Conservation (phyloP, 1,284 basidiomycete genomes). For the Inonotus obliquus region DNA sequence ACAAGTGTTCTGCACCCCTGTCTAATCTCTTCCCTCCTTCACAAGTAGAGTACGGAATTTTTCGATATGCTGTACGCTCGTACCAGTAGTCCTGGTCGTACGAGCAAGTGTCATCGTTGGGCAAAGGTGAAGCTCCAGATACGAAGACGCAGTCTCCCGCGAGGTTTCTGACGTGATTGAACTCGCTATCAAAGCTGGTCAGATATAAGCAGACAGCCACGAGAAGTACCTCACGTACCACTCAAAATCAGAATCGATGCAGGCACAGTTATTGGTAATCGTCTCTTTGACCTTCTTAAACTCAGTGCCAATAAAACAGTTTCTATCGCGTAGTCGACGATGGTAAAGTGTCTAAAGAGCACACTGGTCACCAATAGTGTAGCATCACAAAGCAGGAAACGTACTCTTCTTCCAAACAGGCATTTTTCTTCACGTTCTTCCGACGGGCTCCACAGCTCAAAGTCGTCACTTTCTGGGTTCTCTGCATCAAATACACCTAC, state of each 20-base stretch:
- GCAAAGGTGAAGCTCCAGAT: conserved; percentile 58
- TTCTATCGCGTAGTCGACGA: conserved; percentile 72
- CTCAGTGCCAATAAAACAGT: conserved; percentile 76
- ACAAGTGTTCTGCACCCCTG: conserved; percentile 64
- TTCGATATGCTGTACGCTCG: conserved; percentile 84
- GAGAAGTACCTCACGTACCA: conserved; percentile 54
- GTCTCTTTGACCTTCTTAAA: conserved; percentile 48
- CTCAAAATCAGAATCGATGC: conserved; percentile 78
- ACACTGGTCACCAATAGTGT: background rate
- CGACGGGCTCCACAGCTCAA: conserved; percentile 92
- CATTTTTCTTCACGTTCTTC: conserved; percentile 74
- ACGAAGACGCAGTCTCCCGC: conserved; percentile 73
- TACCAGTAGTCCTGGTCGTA: conserved; percentile 79
- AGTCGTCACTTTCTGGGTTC: conserved; percentile 81
- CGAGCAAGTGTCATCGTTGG: conserved; percentile 57
- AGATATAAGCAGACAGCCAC: background rate
- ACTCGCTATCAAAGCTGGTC: conserved; percentile 56
- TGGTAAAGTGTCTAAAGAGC: conserved; percentile 73
- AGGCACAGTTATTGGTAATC: conserved; percentile 70
- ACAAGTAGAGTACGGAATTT: conserved; percentile 84
- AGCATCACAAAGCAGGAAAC: conserved; percentile 13
- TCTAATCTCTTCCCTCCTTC: conserved; percentile 73
- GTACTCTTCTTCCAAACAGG: conserved; percentile 82
- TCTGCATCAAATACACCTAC: conserved; percentile 66
- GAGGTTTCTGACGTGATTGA: conserved; percentile 74